Conservation (phyloP, 108 stramenopile genomes). For the Aurantiochytrium sp. region DNA sequence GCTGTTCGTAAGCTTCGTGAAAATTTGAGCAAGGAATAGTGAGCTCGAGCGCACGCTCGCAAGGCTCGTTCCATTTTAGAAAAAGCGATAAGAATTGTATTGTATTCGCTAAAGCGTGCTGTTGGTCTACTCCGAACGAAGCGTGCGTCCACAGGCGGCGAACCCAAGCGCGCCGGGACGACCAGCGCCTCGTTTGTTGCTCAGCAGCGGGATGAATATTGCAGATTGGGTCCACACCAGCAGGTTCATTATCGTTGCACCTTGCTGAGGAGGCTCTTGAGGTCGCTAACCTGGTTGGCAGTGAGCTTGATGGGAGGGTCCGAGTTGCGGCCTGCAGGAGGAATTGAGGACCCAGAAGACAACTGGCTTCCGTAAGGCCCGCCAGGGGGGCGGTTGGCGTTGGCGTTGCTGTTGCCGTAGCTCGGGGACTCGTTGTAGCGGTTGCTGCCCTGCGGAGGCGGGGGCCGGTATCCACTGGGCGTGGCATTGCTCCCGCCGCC, state of each 20-base stretch:
- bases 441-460: not conserved
- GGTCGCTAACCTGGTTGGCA: not conserved
- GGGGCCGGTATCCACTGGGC: not conserved
- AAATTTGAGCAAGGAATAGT: too few relatives aligned
- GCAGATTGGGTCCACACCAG: too few relatives aligned
- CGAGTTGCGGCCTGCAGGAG: not conserved
- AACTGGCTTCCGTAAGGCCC: not conserved
- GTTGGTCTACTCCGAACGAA: too few relatives aligned
- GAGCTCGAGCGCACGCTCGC: too few relatives aligned
- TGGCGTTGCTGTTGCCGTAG: not conserved
- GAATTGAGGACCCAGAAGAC: not conserved
- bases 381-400: not conserved
- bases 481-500: not conserved
- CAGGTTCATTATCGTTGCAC: not conserved
- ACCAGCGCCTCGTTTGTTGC: too few relatives aligned
- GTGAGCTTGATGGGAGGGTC: conserved; percentile 9
- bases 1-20: not conserved
- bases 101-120: too few relatives aligned
- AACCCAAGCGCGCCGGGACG: too few relatives aligned
- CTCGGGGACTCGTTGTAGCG: not conserved
- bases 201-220: too few relatives aligned
- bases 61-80: too few relatives aligned
- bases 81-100: not conserved
- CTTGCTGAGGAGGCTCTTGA: conserved; percentile 14
- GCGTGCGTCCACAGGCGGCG: too few relatives aligned